A percentile compares a stretch with the other conserved stretches of the same genome.
phyloP scores from a whole-genome alignment of 148 eudicot genomes.

The Simmondsia chinensis region DNA sequence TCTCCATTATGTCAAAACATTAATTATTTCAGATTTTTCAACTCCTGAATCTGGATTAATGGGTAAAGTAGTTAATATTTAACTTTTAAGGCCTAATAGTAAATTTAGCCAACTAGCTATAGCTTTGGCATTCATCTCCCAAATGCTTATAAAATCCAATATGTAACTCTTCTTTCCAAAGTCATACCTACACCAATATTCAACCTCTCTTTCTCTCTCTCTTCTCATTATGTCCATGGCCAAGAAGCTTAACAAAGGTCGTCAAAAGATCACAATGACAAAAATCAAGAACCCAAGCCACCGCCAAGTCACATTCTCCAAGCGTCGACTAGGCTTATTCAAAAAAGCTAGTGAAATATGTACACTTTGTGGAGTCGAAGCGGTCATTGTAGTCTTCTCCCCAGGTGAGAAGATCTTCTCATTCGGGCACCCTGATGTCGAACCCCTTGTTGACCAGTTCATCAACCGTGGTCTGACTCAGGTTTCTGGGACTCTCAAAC shows the following conservation, averaged over 20 bases:
- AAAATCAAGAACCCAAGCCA: slow-evolving; percentile 46
- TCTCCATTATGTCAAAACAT: slow-evolving; percentile 24
- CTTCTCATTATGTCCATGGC: slow-evolving; percentile 24
- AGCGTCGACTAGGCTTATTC: slow-evolving; percentile 53
- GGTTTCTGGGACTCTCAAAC: background rate
- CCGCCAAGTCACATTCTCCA: slow-evolving; percentile 52
- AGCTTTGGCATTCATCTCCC: background rate
- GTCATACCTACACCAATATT: background rate
- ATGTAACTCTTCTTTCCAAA: background rate
- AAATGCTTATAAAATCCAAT: slow-evolving; percentile 15
- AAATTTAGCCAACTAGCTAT: slow-evolving; percentile 6
- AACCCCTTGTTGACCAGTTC: slow-evolving; percentile 25
- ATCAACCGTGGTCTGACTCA: slow-evolving; percentile 22
- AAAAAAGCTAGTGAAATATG: slow-evolving; percentile 54
- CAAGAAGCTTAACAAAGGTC: slow-evolving; percentile 39
- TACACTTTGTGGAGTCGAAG: slow-evolving; percentile 43
- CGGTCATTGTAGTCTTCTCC: slow-evolving; percentile 33
- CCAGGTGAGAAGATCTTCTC: slow-evolving; percentile 43
- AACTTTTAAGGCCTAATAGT: background rate
- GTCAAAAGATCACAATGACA: slow-evolving; percentile 53
- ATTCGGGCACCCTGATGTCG: slow-evolving; percentile 44
- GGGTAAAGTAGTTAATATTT: slow-evolving; percentile 5
- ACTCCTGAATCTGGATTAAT: slow-evolving; percentile 34
- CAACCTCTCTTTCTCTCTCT: background rate
- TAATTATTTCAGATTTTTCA: slow-evolving; percentile 25